Conservation (phyloP, 2,329 filamentous ascomycete genomes). For the Boeremia lycopersici region DNA sequence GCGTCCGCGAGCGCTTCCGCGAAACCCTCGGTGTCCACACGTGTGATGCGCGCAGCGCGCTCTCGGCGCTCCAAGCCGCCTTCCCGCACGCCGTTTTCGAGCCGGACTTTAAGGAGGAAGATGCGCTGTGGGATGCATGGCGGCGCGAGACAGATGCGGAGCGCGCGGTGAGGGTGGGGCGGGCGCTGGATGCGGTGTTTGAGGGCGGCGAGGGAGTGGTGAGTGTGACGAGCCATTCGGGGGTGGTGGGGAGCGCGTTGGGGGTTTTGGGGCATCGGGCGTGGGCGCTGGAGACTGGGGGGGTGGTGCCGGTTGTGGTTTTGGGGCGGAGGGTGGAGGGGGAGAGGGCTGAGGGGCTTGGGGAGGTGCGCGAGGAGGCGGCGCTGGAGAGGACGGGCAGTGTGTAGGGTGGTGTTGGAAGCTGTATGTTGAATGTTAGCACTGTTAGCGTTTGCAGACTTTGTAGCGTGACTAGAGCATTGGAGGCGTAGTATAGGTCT, state of each 20-base stretch:
- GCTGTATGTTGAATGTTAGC: neutral
- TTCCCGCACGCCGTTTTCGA: constrained; percentile 64
- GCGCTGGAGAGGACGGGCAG: constrained; percentile 25
- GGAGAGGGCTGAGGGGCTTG: constrained; percentile 49
- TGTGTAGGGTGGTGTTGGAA: constrained; percentile 8
- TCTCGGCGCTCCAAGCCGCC: constrained; percentile 54
- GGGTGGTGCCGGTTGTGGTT: constrained; percentile 72
- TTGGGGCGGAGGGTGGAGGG: constrained; percentile 65
- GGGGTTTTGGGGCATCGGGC: constrained; percentile 62
- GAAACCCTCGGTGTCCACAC: constrained; percentile 72
- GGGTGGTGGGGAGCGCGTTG: constrained; percentile 62
- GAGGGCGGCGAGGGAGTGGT: constrained; percentile 53
- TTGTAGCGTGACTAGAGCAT: too few relatives aligned
- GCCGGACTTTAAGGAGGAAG: constrained; percentile 63
- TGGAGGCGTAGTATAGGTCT: too few relatives aligned
- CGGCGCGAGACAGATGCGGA: constrained; percentile 39
- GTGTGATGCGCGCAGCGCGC: constrained; percentile 66
- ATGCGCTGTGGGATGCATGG: constrained; percentile 57
- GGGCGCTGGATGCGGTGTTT: constrained; percentile 61
- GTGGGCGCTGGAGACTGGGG: constrained; percentile 68
- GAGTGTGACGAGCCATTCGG: constrained; percentile 64
- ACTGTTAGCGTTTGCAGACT: too few relatives aligned
- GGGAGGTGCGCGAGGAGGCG: constrained; percentile 33
- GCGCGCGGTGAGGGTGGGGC: constrained; percentile 30
- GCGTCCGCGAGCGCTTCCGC: constrained; percentile 68